Evolutionary conservation across 2,329 filamentous ascomycete genomes (phyloP), one percentile per base, ranked within the genome.

Genomic region (Cercospora sp.): DNA sequence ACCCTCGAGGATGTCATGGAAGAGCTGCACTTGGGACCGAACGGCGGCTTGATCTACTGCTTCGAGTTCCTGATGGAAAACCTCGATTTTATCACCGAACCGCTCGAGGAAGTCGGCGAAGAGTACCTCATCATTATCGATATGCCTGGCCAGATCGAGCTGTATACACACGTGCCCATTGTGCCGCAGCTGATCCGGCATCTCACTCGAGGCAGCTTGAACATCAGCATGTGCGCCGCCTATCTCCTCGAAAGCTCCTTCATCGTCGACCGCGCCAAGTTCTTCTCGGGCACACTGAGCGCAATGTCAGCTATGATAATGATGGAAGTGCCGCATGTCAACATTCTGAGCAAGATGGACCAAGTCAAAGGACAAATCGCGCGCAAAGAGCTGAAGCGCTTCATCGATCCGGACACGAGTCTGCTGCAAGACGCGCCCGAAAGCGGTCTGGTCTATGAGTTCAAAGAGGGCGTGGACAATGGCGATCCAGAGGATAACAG

Each of bases 231-330:
- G 74, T 97, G 94, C 79, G 95, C 95, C 53, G 89, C 94, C 9
- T 99, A 98, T 80, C 88, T 99, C 34, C 89, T 99, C 71, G 95
- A 99, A 80, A 92, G 93, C 12, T 97, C 94, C 8, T 99, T 98
- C 79, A 91, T 98, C 75, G 88, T 97, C 70, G 95, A 99, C 81
- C 90, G 93, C 69, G 92, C 95, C 77, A 99, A 98, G 82, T 99
- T 97, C 85, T 98, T 99, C 81, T 90, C 95, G 0, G 95, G 95
- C 12, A 97, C 95, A 0, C 84, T 99, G 69, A 95, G 91, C 78
- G 95, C 95, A 72, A 98, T 99, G 95, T 96, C 92, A 76, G 94
- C 95, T 72, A 99, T 99, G 95, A 89, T 99, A 76, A 95, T 98
- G 93, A 87, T 99, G 71, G 95, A 98, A 81, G 89, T 98, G 72